Evolutionary conservation across 106 monocot species (phyloP).

Genomic region (Cymbidium sinense): DNA sequence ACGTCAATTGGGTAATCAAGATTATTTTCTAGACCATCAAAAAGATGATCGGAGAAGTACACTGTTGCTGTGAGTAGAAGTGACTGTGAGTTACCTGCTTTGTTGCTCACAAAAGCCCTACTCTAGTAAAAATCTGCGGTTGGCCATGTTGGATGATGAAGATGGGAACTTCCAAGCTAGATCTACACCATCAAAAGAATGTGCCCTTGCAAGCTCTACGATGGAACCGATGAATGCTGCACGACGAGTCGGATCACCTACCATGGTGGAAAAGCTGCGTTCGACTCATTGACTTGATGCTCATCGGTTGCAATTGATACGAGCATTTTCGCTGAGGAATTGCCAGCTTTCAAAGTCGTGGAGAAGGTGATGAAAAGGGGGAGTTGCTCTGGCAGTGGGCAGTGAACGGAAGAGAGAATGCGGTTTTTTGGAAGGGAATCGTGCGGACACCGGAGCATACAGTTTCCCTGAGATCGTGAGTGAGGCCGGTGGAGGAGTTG

Average conservation of each 20-base stretch:
- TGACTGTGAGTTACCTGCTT: slow-evolving; percentile 11
- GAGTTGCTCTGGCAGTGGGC: slow-evolving; percentile 31
- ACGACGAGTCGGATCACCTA: slow-evolving; percentile 23
- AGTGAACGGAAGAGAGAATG: too few relatives aligned
- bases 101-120: slow-evolving; percentile 36
- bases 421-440: too few relatives aligned
- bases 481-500: too few relatives aligned
- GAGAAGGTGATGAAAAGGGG: slow-evolving; percentile 33
- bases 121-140: slow-evolving; percentile 32
- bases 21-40: slow-evolving; percentile 28
- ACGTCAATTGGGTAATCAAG: slow-evolving; percentile 62
- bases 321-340: slow-evolving; percentile 47
- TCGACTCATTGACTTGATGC: slow-evolving; percentile 9
- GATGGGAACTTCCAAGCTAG: slow-evolving; percentile 65
- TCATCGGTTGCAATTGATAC: slow-evolving; percentile 43
- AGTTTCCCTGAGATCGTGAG: too few relatives aligned
- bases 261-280: slow-evolving; percentile 56
- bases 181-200: slow-evolving; percentile 63
- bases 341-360: slow-evolving; percentile 29
- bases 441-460: too few relatives aligned
- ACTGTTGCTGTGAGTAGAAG: slow-evolving; percentile 72
- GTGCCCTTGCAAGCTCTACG: slow-evolving; percentile 36
- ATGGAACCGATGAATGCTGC: slow-evolving; percentile 47
- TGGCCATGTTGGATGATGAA: slow-evolving; percentile 44
- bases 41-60: slow-evolving; percentile 75